Conservation (phyloP, 495 filamentous ascomycete species). For the Sordaria brevicollis region DNA sequence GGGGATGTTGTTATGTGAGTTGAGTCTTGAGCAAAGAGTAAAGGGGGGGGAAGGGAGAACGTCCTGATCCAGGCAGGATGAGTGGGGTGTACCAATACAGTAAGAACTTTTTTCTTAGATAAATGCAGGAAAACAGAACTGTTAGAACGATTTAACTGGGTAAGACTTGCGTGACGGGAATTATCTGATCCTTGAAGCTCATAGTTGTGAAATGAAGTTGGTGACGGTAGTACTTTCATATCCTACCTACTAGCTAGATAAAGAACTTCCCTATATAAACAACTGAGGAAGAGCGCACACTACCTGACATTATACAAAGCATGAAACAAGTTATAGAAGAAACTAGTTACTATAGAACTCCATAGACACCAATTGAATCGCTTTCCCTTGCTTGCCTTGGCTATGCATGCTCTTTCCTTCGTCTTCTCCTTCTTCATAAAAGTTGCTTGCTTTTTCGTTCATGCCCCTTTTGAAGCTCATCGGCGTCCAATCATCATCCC, state of each 20-base stretch:
- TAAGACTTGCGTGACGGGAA: no score
- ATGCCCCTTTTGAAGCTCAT: not conserved
- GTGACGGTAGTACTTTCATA: not conserved
- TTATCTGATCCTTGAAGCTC: no score
- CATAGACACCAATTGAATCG: not conserved
- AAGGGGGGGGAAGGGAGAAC: no score
- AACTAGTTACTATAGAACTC: not conserved
- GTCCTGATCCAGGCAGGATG: no score
- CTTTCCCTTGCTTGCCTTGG: not conserved
- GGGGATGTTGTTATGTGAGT: constrained; percentile 45
- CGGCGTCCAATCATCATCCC: not conserved
- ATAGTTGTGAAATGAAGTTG: no score
- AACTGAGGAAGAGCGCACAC: not conserved
- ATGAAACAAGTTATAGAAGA: not conserved
- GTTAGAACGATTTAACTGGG: no score
- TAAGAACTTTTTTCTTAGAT: no score
- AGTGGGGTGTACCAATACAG: no score
- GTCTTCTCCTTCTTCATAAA: not conserved
- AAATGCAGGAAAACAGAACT: no score
- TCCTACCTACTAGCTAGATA: not conserved
- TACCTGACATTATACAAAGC: not conserved
- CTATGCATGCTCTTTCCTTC: not conserved
- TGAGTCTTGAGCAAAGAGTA: no score
- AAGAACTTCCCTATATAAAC: not conserved
- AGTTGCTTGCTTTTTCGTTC: not conserved